Conservation (phyloP, 495 filamentous ascomycete genomes). For the Neurospora sp. region DNA sequence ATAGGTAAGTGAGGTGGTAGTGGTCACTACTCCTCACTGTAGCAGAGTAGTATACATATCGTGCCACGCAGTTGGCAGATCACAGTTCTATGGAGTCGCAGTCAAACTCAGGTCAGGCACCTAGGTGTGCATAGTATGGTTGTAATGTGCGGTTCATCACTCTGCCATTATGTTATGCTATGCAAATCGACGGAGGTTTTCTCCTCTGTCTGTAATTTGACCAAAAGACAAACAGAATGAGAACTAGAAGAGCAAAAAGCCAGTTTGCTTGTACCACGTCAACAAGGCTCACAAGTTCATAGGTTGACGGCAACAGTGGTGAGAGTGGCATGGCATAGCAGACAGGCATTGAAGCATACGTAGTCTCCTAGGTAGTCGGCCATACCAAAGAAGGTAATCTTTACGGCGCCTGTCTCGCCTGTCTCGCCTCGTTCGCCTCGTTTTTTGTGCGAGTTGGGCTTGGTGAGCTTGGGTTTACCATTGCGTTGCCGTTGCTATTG, state of each 20-base stretch:
- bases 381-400: not conserved
- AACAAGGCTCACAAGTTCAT: not conserved
- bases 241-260: not conserved
- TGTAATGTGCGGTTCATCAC: not conserved
- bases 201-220: not conserved
- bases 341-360: not conserved
- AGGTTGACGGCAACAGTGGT: not conserved
- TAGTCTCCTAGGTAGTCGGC: not conserved
- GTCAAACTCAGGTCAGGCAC: not conserved
- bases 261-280: not conserved
- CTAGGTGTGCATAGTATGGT: not conserved
- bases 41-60: not conserved
- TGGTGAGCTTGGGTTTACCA: not conserved
- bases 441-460: not conserved
- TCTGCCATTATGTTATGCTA: not conserved
- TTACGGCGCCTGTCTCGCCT: not conserved
- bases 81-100: not conserved
- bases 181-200: not conserved
- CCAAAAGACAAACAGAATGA: not conserved
- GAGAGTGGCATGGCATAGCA: not conserved
- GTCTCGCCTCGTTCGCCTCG: not conserved
- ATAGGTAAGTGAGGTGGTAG: not conserved
- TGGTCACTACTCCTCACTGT: not conserved
- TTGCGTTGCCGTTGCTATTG: not conserved
- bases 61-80: not conserved